These are phyloP conservation scores for Eutypa lata DNA, from an alignment of 2,329 filamentous ascomycete species.

Conservation along the genomic window DNA sequence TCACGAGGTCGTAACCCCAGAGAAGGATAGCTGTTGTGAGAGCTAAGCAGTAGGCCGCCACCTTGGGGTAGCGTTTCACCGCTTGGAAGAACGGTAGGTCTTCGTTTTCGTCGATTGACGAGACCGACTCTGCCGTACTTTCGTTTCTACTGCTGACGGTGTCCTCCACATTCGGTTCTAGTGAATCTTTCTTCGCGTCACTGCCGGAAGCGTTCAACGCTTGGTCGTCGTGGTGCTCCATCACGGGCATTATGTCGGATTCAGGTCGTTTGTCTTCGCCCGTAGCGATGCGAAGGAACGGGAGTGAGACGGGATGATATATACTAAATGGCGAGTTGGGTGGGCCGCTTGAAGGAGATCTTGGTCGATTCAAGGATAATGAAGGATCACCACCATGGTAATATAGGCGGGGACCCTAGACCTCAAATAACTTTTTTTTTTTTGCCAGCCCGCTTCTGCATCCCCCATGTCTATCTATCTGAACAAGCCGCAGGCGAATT, in stretches of 20 bases:
- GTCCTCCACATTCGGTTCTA: neutral
- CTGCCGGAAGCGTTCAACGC: neutral
- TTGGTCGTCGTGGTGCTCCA: neutral
- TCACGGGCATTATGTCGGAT: neutral
- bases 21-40: conserved; percentile 5
- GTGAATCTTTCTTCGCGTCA: neutral
- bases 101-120: neutral
- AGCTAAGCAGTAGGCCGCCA: conserved; percentile 6
- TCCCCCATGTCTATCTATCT: too few relatives aligned
- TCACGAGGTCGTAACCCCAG: conserved; percentile 8
- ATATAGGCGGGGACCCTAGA: neutral
- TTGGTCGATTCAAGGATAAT: neutral
- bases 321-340: neutral
- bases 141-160: neutral
- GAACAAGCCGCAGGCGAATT: too few relatives aligned
- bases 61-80: conserved; percentile 3
- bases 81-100: conserved; percentile 1
- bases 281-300: too few relatives aligned
- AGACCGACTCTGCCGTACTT: too few relatives aligned
- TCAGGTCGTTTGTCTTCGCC: neutral
- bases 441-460: too few relatives aligned
- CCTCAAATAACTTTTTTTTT: neutral
- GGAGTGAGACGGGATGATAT: neutral
- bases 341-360: neutral
- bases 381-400: neutral